phyloP scores from a whole-genome alignment of 352 stramenopile species.

The Phytophthora hybrid region DNA sequence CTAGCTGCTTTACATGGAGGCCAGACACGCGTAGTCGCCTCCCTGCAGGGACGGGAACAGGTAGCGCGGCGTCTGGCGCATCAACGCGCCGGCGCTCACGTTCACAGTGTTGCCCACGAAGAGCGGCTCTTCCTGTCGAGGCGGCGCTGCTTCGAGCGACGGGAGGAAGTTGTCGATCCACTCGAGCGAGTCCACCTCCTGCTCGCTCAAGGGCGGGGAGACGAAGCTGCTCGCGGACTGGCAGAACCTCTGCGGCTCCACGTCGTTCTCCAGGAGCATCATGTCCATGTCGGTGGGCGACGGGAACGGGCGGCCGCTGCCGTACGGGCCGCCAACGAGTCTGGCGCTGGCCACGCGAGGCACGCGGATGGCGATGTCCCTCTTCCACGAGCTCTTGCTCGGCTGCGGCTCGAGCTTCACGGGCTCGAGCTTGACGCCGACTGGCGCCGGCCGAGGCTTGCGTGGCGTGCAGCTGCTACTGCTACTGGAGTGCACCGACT shows the following conservation, averaged over 20 bases:
- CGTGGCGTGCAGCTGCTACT: constrained; percentile 16
- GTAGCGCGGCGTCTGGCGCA: constrained; percentile 32
- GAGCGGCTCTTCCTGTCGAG: constrained; percentile 35
- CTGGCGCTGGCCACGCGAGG: constrained; percentile 18
- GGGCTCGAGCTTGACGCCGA: constrained; percentile 19
- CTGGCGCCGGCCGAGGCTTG: constrained; percentile 5
- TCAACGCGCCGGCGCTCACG: constrained; percentile 26
- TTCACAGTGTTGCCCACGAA: constrained; percentile 42
- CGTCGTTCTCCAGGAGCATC: constrained; percentile 56
- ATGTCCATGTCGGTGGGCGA: constrained; percentile 58
- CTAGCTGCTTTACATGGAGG: constrained; percentile 39
- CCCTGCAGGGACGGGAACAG: constrained; percentile 31
- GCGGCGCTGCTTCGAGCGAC: constrained; percentile 38
- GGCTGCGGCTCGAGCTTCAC: constrained; percentile 16
- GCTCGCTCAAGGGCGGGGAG: constrained; percentile 21
- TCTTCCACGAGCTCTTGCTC: constrained; percentile 35
- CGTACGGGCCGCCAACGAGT: constrained; percentile 15
- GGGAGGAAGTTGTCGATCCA: constrained; percentile 74
- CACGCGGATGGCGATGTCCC: constrained; percentile 44
- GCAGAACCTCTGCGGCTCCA: constrained; percentile 27
- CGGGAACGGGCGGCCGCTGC: constrained; percentile 36
- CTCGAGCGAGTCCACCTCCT: constrained; percentile 65
- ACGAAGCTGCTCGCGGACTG: constrained; percentile 17
- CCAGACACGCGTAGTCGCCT: constrained; percentile 41
- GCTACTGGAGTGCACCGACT: constrained; percentile 47